Evolutionary conservation across 2,329 filamentous ascomycete genomes (phyloP).

Genomic region (Cladosporium velox): DNA sequence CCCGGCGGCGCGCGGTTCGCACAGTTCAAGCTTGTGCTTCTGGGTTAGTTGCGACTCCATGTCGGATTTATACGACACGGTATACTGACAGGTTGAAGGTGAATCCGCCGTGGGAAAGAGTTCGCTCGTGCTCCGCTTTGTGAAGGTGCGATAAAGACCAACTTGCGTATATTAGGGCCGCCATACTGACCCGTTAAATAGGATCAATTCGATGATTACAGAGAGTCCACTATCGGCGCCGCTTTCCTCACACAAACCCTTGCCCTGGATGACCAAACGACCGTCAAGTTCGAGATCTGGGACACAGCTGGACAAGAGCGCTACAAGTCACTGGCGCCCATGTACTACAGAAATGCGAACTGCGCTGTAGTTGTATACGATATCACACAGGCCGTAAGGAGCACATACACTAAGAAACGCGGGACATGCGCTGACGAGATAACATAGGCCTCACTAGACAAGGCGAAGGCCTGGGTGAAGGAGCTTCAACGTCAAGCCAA

Average conservation of each 20-base stretch:
- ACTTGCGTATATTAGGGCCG: neutral
- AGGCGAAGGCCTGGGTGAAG: conserved; percentile 99
- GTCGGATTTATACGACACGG: neutral
- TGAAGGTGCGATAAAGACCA: conserved; percentile 68
- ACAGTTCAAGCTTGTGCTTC: conserved; percentile 97
- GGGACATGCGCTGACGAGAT: conserved; percentile 27
- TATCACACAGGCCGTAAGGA: conserved; percentile 93
- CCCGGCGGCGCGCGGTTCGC: conserved; percentile 77
- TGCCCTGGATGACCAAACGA: conserved; percentile 95
- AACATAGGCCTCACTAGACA: conserved; percentile 85
- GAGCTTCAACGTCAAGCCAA: conserved; percentile 98
- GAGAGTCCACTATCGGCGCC: conserved; percentile 96
- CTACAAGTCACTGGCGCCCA: conserved; percentile 97
- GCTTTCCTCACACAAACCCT: conserved; percentile 99
- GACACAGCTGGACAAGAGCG: conserved; percentile 97
- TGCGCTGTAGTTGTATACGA: conserved; percentile 99
- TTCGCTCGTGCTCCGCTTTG: conserved; percentile 95
- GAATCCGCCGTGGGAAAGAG: conserved; percentile 99
- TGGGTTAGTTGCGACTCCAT: conserved; percentile 62
- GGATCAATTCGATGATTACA: conserved; percentile 99
- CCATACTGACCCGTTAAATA: conserved; percentile 42
- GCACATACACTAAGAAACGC: neutral
- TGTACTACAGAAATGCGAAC: conserved; percentile 99
- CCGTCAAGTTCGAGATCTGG: conserved; percentile 99
- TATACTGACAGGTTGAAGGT: conserved; percentile 60